Evolutionary conservation across 2,329 filamentous ascomycete genomes (phyloP).

Genomic region (Diaporthe vaccinii): DNA sequence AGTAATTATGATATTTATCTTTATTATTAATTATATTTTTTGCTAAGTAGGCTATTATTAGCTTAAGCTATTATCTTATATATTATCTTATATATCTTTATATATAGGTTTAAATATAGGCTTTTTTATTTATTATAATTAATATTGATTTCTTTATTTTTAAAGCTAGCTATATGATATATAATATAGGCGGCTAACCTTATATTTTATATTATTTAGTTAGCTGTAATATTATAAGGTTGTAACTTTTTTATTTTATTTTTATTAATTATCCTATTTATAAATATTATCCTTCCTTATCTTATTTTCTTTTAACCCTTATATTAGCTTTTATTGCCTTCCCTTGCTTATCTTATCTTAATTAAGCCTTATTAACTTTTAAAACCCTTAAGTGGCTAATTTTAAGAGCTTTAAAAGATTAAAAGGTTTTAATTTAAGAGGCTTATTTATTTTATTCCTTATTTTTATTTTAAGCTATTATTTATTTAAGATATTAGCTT

Average conservation of each 20-base stretch:
- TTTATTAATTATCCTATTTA: background rate
- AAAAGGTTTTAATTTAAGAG: background rate
- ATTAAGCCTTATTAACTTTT: background rate
- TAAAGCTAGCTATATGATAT: background rate
- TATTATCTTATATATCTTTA: background rate
- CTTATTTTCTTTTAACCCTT: fast-evolving
- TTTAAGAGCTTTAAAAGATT: background rate
- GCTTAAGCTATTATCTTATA: background rate
- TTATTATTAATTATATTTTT: background rate
- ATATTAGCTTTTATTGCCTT: background rate
- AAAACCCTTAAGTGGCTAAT: background rate
- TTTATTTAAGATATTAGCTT: background rate
- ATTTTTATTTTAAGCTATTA: background rate
- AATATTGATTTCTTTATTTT: background rate
- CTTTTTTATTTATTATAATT: background rate
- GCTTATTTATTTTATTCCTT: background rate
- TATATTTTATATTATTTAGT: background rate
- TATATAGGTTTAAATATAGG: background rate
- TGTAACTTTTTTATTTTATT: background rate
- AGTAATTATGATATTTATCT: background rate
- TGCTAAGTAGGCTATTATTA: background rate
- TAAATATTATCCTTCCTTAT: background rate
- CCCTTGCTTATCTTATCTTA: background rate
- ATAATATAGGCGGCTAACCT: background rate
- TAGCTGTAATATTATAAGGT: background rate